Conservation (phyloP, 202 grass and related monocot species). For the Schoenoplectus tabernaemontani region DNA sequence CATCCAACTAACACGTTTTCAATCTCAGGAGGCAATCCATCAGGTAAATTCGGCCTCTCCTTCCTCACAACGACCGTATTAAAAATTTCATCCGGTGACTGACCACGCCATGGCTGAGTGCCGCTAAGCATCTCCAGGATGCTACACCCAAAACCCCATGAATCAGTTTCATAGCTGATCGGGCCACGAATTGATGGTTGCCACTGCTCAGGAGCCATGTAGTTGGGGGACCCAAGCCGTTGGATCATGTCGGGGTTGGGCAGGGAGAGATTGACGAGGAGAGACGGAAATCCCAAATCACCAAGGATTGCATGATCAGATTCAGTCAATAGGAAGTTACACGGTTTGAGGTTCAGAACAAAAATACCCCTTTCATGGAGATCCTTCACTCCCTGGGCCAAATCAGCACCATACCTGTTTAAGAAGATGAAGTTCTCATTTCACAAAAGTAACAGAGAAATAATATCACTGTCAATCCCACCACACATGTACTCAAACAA, state of each 20-base stretch:
- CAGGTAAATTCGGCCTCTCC: constrained; percentile 73
- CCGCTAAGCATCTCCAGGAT: constrained; percentile 96
- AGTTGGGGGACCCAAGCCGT: constrained; percentile 83
- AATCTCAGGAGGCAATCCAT: constrained; percentile 47
- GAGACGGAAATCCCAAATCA: constrained; percentile 81
- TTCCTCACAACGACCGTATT: constrained; percentile 76
- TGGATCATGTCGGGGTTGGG: constrained; percentile 65
- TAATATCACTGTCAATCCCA: not conserved
- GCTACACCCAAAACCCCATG: constrained; percentile 91
- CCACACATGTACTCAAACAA: not conserved
- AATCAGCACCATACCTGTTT: constrained; percentile 66
- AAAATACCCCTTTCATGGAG: constrained; percentile 69
- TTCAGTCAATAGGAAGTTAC: constrained; percentile 74
- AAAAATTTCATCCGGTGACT: constrained; percentile 79
- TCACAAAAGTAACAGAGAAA: constrained; percentile 21
- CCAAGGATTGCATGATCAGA: constrained; percentile 51
- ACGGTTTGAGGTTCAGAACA: constrained; percentile 82
- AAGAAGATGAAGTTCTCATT: not conserved
- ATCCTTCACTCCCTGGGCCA: constrained; percentile 61
- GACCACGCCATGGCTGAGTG: constrained; percentile 70
- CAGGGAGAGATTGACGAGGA: constrained; percentile 63
- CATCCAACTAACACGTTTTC: constrained; percentile 68
- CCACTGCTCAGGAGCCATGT: constrained; percentile 99
- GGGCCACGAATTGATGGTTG: constrained; percentile 74
- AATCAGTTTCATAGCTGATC: constrained; percentile 78